These are phyloP conservation scores for Cladosporium sp. DNA, from an alignment of 2,329 filamentous ascomycete genomes.

Conservation along the genomic window DNA sequence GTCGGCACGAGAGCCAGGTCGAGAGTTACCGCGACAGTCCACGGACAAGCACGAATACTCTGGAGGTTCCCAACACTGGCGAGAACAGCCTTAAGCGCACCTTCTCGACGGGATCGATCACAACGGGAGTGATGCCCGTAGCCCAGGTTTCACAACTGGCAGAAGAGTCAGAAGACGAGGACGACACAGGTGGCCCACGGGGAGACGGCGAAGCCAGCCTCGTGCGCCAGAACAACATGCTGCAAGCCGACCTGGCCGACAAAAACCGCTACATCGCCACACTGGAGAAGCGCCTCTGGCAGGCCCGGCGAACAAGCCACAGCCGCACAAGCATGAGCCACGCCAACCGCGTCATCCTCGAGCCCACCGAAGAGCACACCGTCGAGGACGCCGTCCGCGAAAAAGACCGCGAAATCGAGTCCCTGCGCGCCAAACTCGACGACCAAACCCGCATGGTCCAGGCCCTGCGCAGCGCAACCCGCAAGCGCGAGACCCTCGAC, in stretches of 20 bases:
- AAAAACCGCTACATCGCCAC: conserved; percentile 96
- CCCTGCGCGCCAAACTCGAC: conserved; percentile 80
- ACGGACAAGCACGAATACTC: conserved; percentile 21
- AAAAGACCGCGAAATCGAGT: conserved; percentile 87
- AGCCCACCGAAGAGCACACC: conserved; percentile 60
- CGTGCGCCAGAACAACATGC: conserved; percentile 77
- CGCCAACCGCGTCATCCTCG: conserved; percentile 35
- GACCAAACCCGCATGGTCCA: conserved; percentile 93
- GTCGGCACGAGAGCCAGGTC: conserved; percentile 24
- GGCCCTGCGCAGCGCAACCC: conserved; percentile 75
- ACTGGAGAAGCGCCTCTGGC: conserved; percentile 82
- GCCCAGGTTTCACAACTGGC: conserved; percentile 24
- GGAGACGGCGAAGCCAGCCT: conserved; percentile 80
- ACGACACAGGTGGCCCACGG: conserved; percentile 62
- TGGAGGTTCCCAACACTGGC: conserved; percentile 33
- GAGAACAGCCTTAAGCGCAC: conserved; percentile 22
- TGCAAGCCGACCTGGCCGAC: conserved; percentile 91
- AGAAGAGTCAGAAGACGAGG: conserved; percentile 34
- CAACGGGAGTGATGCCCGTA: conserved; percentile 25
- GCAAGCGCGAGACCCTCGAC: conserved; percentile 65
- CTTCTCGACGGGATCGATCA: conserved; percentile 27
- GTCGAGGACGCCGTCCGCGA: conserved; percentile 65
- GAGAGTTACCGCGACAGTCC: conserved; percentile 6
- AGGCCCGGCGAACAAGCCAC: conserved; percentile 84
- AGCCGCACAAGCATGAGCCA: conserved; percentile 76